phyloP scores from a whole-genome alignment of 108 stramenopile genomes.

The Cyclotella atomus region DNA sequence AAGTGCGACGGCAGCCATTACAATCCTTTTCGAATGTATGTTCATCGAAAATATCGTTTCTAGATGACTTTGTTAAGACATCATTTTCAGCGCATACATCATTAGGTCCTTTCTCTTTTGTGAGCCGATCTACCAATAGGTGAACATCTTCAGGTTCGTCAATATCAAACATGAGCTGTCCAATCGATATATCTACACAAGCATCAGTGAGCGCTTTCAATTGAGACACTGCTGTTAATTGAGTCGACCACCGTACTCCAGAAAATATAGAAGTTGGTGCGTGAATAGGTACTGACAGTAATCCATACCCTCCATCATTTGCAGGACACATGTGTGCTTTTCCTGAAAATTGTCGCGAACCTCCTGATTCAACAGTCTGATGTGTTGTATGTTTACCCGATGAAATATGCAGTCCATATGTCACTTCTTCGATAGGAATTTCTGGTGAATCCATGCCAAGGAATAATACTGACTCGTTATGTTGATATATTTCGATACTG shows the following conservation, averaged over 20 bases:
- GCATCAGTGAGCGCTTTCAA: conserved; percentile 82
- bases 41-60: too few relatives aligned
- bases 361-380: neutral
- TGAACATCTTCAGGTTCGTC: conserved; percentile 79
- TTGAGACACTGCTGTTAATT: conserved; percentile 80
- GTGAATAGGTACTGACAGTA: conserved; percentile 70
- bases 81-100: neutral
- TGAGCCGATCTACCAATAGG: conserved; percentile 38
- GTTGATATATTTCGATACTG: neutral
- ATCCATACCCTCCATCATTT: conserved; percentile 88
- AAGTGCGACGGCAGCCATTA: neutral
- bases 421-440: conserved; percentile 74
- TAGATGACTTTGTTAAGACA: neutral
- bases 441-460: conserved; percentile 90
- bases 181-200: conserved; percentile 55
- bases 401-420: conserved; percentile 49
- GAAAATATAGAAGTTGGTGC: conserved; percentile 56
- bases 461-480: conserved; percentile 64
- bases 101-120: too few relatives aligned
- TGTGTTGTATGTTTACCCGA: neutral
- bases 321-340: conserved; percentile 77
- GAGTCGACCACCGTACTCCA: conserved; percentile 71
- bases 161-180: conserved; percentile 77
- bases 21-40: neutral
- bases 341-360: neutral